Conservation (phyloP, 2,329 filamentous ascomycete species). For the Colletotrichum liaoningense region DNA sequence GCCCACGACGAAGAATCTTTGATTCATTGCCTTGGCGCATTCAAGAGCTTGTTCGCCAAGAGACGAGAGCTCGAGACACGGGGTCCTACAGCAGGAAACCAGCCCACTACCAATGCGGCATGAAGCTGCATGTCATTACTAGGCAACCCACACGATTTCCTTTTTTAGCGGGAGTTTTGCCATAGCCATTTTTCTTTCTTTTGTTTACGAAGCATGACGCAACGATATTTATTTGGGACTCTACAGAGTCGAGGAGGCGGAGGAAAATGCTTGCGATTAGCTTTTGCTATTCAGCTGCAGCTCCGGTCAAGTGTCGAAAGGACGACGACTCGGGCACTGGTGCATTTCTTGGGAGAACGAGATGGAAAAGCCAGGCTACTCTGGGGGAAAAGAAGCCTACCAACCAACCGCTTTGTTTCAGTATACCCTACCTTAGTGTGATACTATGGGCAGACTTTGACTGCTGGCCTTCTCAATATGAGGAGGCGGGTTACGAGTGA, state of each 20-base stretch:
- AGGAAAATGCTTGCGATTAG: background rate
- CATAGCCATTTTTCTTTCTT: background rate
- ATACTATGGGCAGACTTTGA: constrained; percentile 9
- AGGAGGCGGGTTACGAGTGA: constrained; percentile 15
- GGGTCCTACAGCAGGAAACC: constrained; percentile 47
- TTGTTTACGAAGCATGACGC: constrained; percentile 27
- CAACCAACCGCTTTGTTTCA: background rate
- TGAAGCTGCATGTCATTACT: constrained; percentile 11
- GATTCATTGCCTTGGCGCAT: constrained; percentile 86
- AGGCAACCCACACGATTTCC: background rate
- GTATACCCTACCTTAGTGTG: background rate
- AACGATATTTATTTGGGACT: constrained; percentile 5
- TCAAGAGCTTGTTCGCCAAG: constrained; percentile 87
- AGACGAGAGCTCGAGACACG: constrained; percentile 72
- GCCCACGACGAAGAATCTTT: constrained; percentile 84
- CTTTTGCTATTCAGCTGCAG: background rate
- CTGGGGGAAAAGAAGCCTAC: background rate
- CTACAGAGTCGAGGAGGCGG: constrained; percentile 3
- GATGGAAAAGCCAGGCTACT: background rate
- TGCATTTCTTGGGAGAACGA: background rate
- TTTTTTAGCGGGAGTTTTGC: constrained; percentile 28
- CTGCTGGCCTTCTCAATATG: constrained; percentile 1
- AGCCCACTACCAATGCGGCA: constrained; percentile 5
- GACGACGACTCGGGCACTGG: background rate
- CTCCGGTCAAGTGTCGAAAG: background rate